Conservation (phyloP, 805 yeast species). For the Clavispora santaluciae region DNA sequence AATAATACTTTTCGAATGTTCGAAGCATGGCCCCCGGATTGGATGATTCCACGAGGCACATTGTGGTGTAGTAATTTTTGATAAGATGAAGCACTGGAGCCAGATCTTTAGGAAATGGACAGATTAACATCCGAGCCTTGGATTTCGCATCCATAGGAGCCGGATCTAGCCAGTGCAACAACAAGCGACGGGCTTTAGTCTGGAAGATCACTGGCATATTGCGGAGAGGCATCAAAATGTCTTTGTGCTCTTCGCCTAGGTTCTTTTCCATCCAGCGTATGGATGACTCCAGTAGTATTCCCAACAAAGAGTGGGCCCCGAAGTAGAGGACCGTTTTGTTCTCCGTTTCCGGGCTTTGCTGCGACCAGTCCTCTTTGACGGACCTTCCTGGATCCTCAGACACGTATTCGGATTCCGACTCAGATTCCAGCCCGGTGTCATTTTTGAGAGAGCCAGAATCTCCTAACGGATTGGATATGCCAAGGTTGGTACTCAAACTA, state of each 20-base stretch:
- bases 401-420: not conserved
- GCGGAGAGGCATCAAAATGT: constrained; percentile 22
- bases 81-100: constrained; percentile 5
- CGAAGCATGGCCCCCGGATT: constrained; percentile 1
- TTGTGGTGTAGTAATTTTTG: constrained; percentile 2
- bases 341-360: not conserved
- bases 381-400: not conserved
- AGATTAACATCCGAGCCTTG: constrained; percentile 16
- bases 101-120: constrained; percentile 21
- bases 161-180: constrained; percentile 29
- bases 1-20: constrained; percentile 6
- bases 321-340: constrained; percentile 18
- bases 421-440: not conserved
- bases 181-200: constrained; percentile 13
- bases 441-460: no score
- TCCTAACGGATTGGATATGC: not conserved
- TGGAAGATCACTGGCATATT: constrained; percentile 25
- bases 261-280: constrained; percentile 27
- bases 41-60: constrained; percentile 3
- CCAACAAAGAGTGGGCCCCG: constrained; percentile 34
- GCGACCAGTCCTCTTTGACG: not conserved
- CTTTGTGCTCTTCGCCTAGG: constrained; percentile 19
- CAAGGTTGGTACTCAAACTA: not conserved
- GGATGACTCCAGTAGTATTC: constrained; percentile 31
- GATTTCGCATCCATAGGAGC: constrained; percentile 18